Percentiles rank a stretch among this genome's conserved stretches.
phyloP scores from a whole-genome alignment of 805 yeast genomes.

The Yarrowia sp. region DNA sequence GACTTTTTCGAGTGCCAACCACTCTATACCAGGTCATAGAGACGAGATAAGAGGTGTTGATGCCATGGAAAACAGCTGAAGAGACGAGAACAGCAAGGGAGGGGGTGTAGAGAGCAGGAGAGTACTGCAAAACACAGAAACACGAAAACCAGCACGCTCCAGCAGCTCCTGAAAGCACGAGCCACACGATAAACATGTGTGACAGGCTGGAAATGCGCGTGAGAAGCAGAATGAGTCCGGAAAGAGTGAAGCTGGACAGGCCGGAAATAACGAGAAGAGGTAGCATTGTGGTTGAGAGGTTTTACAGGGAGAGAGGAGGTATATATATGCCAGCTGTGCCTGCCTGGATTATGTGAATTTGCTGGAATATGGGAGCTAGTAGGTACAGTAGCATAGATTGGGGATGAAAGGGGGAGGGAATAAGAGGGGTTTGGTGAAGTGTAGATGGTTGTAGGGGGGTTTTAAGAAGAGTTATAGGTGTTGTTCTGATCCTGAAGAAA shows the following conservation, averaged over 20 bases:
- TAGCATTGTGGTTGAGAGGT: not conserved
- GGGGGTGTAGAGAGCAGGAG: not conserved
- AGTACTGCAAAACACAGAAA: not conserved
- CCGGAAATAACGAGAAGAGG: not conserved
- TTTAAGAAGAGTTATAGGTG: too few species aligned
- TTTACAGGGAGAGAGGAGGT: not conserved
- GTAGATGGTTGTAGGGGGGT: too few species aligned
- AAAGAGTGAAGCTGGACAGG: slow-evolving; percentile 4
- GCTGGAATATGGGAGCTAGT: not conserved
- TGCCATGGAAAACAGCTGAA: not conserved
- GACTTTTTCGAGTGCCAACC: not conserved
- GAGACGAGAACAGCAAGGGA: not conserved
- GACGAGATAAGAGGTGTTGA: not conserved
- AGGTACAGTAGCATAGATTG: not conserved
- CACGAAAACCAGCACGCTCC: slow-evolving; percentile 7
- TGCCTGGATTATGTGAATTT: not conserved
- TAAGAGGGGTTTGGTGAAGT: too few species aligned
- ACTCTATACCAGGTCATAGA: not conserved
- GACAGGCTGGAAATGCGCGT: not conserved
- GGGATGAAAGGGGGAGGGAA: not conserved
- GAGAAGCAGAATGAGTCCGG: not conserved
- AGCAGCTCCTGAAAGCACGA: not conserved
- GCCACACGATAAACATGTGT: not conserved
- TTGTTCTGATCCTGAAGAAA: too few species aligned
- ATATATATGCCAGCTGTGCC: not conserved